A percentile compares a stretch with the other conserved stretches of the same genome.
Evolutionary conservation across 2,329 filamentous ascomycete species (phyloP).

Genomic region (Hymenoscyphus occultus): DNA sequence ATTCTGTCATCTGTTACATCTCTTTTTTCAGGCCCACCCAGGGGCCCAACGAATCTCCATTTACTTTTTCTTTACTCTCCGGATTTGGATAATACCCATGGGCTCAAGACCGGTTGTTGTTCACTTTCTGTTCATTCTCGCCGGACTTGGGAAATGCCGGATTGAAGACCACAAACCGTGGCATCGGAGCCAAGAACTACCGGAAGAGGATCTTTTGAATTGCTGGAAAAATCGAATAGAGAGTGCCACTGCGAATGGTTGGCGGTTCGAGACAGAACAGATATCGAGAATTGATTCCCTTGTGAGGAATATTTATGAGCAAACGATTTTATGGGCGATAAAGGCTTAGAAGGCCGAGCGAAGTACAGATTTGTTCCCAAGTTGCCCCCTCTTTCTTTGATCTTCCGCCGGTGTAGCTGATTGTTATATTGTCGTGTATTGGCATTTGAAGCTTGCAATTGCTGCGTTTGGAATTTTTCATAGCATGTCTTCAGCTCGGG

Average conservation of each 20-base stretch:
- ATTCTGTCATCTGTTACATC: conserved; percentile 12
- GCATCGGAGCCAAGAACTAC: background rate
- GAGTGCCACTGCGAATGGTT: conserved; percentile 6
- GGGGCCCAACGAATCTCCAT: background rate
- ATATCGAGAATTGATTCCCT: background rate
- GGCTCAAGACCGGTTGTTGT: background rate
- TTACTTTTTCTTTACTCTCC: conserved; percentile 3
- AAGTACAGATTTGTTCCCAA: conserved; percentile 8
- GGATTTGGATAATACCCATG: conserved; percentile 7
- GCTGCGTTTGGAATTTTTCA: conserved; percentile 1
- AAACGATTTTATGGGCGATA: conserved; percentile 3
- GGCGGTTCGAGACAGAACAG: conserved; percentile 3
- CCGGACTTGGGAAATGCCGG: background rate
- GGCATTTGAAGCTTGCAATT: conserved; percentile 1
- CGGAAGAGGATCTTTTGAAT: background rate
- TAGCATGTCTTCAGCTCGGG: conserved; percentile 5
- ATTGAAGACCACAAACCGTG: background rate
- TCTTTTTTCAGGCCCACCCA: conserved; percentile 3
- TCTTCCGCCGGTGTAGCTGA: background rate
- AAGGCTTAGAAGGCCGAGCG: background rate
- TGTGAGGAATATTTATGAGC: conserved; percentile 6
- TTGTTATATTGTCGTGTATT: conserved; percentile 2
- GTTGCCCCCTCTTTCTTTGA: background rate
- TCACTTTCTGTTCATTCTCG: conserved; percentile 1
- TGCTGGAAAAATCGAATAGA: background rate